Percentiles rank a stretch among this genome's conserved stretches.
Conservation (phyloP, 129 eudicot genomes). For the Erigeron canadensis region DNA sequence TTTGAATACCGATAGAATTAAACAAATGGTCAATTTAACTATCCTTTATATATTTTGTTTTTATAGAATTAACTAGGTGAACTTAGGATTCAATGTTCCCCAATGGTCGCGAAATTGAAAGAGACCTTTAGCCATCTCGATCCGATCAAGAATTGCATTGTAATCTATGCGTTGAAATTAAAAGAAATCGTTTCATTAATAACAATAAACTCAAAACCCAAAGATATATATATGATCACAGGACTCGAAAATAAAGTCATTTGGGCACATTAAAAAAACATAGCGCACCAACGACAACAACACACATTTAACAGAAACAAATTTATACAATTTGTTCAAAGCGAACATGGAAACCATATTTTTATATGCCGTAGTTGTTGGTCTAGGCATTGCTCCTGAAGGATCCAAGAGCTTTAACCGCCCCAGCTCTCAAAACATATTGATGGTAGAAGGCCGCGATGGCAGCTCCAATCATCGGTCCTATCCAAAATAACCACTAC, state of each 20-base stretch:
- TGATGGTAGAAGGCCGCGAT: slow-evolving; percentile 68
- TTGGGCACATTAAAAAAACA: slow-evolving; percentile 18
- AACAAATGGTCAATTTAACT: too few relatives aligned
- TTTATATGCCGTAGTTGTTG: neutral
- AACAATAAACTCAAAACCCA: slow-evolving; percentile 16
- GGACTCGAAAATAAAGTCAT: neutral
- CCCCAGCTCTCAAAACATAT: slow-evolving; percentile 54
- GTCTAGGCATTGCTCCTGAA: slow-evolving; percentile 54
- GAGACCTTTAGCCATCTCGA: too few relatives aligned
- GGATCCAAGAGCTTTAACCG: slow-evolving; percentile 61
- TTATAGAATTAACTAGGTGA: too few relatives aligned
- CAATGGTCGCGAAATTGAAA: too few relatives aligned
- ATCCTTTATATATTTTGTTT: too few relatives aligned
- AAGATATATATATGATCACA: neutral
- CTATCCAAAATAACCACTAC: slow-evolving; percentile 79
- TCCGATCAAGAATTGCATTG: too few relatives aligned
- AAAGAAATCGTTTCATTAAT: slow-evolving; percentile 15
- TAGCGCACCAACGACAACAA: slow-evolving; percentile 5
- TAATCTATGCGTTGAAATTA: neutral
- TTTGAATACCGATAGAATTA: too few relatives aligned
- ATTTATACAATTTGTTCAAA: slow-evolving; percentile 26
- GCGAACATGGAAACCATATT: neutral
- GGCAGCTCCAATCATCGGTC: slow-evolving; percentile 77
- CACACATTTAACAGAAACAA: slow-evolving; percentile 2
- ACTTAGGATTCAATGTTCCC: too few relatives aligned